Evolutionary conservation across 768 basidiomycete species (phyloP).

Genomic region (Chalciporus pseudorubinellus): DNA sequence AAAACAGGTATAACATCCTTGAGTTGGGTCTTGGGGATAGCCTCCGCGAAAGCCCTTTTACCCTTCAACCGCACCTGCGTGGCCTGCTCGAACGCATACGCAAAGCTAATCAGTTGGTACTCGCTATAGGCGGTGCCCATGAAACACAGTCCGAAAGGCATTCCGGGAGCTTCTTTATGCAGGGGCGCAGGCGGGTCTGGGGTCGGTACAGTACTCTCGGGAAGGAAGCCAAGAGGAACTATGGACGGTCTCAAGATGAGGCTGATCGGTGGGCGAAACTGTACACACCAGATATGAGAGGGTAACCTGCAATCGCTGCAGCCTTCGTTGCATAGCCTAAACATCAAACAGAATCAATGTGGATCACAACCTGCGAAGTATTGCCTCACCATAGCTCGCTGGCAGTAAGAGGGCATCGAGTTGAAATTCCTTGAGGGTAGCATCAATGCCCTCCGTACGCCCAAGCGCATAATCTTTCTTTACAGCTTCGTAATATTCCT

Average conservation of each 20-base stretch:
- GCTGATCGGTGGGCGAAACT: background rate
- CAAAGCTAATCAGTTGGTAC: slow-evolving; percentile 39
- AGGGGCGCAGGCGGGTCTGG: slow-evolving; percentile 38
- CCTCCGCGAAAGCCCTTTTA: slow-evolving; percentile 48
- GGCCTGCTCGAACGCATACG: slow-evolving; percentile 53
- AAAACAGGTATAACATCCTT: slow-evolving; percentile 26
- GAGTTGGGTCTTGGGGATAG: slow-evolving; percentile 56
- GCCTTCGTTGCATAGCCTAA: slow-evolving; percentile 27
- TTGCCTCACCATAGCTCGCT: slow-evolving; percentile 14
- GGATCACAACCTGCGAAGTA: background rate
- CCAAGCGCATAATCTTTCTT: slow-evolving; percentile 47
- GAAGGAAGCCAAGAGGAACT: slow-evolving; percentile 42
- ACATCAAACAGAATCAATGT: background rate
- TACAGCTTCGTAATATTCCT: slow-evolving; percentile 43
- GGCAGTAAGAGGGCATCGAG: slow-evolving; percentile 56
- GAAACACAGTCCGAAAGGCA: slow-evolving; percentile 44
- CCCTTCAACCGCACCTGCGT: slow-evolving; percentile 47
- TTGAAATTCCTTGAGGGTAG: slow-evolving; percentile 41
- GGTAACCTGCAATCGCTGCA: slow-evolving; percentile 38
- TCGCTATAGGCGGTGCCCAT: slow-evolving; percentile 47
- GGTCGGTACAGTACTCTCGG: slow-evolving; percentile 29
- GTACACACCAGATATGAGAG: slow-evolving; percentile 32
- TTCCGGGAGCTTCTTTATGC: slow-evolving; percentile 31
- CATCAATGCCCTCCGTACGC: slow-evolving; percentile 53
- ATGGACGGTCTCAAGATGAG: slow-evolving; percentile 32